phyloP scores from a whole-genome alignment of 306 rosid species.

The Hippophae tibetana region DNA sequence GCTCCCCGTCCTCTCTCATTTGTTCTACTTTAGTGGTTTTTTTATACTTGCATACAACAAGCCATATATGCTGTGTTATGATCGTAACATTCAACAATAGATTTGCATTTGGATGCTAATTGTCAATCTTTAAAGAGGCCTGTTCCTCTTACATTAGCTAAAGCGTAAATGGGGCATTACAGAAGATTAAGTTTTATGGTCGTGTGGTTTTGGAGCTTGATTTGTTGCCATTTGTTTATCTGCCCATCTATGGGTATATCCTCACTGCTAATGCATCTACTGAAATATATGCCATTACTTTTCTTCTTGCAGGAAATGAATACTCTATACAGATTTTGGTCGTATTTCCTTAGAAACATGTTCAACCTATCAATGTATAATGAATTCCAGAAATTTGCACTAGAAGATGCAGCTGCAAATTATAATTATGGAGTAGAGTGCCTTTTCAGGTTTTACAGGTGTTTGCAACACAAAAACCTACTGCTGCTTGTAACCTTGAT shows the following conservation, averaged over 20 bases:
- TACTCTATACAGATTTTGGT: constrained; percentile 85
- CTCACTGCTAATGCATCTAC: neutral
- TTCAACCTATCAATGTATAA: constrained; percentile 72
- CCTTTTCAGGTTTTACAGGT: constrained; percentile 97
- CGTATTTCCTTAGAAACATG: constrained; percentile 71
- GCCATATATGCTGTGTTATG: no score
- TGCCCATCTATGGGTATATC: no score
- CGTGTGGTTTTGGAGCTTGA: no score
- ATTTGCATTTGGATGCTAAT: neutral
- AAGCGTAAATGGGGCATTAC: no score
- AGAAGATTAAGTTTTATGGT: no score
- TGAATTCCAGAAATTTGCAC: constrained; percentile 73
- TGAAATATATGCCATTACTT: constrained; percentile 8
- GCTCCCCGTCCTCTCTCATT: no score
- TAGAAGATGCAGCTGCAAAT: constrained; percentile 81
- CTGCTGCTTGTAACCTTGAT: neutral
- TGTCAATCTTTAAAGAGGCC: neutral
- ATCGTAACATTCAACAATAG: neutral
- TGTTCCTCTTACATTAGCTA: neutral
- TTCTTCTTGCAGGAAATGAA: constrained; percentile 81
- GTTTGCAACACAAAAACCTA: neutral
- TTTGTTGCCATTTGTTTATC: no score
- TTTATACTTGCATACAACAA: no score
- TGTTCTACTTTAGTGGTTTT: no score
- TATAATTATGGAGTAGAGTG: constrained; percentile 93